Evolutionary conservation across 768 basidiomycete genomes (phyloP).

Genomic region (Pulveroboletus sp.): DNA sequence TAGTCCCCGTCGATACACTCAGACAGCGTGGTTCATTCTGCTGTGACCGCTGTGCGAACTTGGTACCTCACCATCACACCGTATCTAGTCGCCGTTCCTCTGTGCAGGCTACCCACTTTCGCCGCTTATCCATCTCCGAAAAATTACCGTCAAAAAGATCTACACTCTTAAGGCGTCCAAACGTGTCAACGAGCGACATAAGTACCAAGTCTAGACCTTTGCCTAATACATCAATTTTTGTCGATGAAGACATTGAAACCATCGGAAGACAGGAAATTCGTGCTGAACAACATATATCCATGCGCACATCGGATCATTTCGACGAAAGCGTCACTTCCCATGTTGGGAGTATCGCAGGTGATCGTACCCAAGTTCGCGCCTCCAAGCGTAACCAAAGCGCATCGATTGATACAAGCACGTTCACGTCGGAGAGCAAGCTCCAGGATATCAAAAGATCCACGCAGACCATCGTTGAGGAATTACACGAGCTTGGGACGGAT

Average conservation of each 20-base stretch:
- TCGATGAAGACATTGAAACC: slow-evolving; percentile 11
- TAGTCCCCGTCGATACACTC: slow-evolving; percentile 13
- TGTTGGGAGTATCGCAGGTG: slow-evolving; percentile 4
- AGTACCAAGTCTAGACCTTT: slow-evolving; percentile 3
- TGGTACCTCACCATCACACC: slow-evolving; percentile 30
- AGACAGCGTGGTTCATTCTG: slow-evolving; percentile 29
- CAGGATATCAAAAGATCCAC: slow-evolving; percentile 28
- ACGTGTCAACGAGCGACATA: slow-evolving; percentile 5
- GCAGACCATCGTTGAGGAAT: slow-evolving; percentile 26
- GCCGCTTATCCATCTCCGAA: slow-evolving; percentile 24
- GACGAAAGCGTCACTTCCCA: slow-evolving; percentile 15
- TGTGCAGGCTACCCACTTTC: slow-evolving; percentile 21
- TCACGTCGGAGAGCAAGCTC: slow-evolving; percentile 12
- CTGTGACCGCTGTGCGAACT: slow-evolving; percentile 32
- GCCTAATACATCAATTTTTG: slow-evolving; percentile 7
- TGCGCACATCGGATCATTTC: slow-evolving; percentile 7
- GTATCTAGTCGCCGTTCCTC: slow-evolving; percentile 26
- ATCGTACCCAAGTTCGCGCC: slow-evolving; percentile 12
- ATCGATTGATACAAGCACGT: slow-evolving; percentile 16
- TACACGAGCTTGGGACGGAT: slow-evolving; percentile 18
- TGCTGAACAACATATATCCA: slow-evolving; percentile 16
- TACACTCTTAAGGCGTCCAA: slow-evolving; percentile 19
- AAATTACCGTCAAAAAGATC: slow-evolving; percentile 9
- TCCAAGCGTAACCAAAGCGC: slow-evolving; percentile 10
- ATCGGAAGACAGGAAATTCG: slow-evolving; percentile 10